Evolutionary conservation across 78 protist species (phyloP).

Genomic region (Dictyostelium brefeldianum): DNA sequence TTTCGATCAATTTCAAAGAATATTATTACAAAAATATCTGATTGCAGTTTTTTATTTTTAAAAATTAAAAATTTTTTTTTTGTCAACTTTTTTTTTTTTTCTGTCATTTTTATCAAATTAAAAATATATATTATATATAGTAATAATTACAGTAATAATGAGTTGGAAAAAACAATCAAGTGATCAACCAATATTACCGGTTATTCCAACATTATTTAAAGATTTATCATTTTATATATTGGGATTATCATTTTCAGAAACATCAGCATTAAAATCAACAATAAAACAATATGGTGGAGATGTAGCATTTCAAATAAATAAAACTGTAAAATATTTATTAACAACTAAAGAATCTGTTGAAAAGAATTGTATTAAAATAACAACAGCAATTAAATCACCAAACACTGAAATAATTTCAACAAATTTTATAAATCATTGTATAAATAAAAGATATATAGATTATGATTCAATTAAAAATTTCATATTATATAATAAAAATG

Average conservation of each 20-base stretch:
- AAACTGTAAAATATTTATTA: conserved; percentile 25
- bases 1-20: too few species aligned
- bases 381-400: conserved; percentile 15
- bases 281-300: conserved; percentile 44
- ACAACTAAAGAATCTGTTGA: conserved; percentile 11
- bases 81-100: too few species aligned
- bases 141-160: background rate
- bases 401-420: background rate
- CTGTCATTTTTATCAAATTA: too few species aligned
- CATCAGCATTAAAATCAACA: background rate
- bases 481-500: background rate
- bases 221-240: conserved; percentile 5
- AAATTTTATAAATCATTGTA: conserved; percentile 33
- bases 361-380: conserved; percentile 41
- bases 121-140: too few species aligned
- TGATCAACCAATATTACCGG: conserved; percentile 1
- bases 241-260: conserved; percentile 4
- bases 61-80: too few species aligned
- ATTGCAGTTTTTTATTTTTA: too few species aligned
- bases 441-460: background rate
- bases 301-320: conserved; percentile 32
- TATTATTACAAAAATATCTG: too few species aligned
- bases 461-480: background rate
- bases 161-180: background rate
- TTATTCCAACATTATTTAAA: conserved; percentile 21